Evolutionary conservation across 495 filamentous ascomycete genomes (phyloP).

Genomic region (Opeltia flavorubescens): DNA sequence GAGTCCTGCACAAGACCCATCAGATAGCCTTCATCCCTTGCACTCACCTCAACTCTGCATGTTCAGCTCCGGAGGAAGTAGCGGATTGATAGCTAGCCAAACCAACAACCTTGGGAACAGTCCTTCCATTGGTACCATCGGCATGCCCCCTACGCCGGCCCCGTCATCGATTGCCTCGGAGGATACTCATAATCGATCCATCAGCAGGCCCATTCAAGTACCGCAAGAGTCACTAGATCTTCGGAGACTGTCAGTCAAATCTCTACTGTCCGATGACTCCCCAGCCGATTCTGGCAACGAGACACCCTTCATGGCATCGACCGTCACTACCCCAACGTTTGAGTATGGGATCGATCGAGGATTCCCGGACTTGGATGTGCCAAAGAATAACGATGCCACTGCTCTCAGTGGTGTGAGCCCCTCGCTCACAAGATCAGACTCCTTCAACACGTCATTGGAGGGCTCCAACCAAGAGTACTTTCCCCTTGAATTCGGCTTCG

Average conservation of each 20-base stretch:
- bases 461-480: not conserved
- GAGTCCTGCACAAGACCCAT: constrained; percentile 6
- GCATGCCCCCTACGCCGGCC: constrained; percentile 18
- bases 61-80: constrained; percentile 1
- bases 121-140: constrained; percentile 5
- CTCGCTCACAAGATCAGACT: not conserved
- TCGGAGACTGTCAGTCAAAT: constrained; percentile 28
- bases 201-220: constrained; percentile 2
- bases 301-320: constrained; percentile 4
- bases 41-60: not conserved
- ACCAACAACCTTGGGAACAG: not conserved
- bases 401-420: constrained; percentile 13
- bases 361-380: constrained; percentile 50
- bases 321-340: constrained; percentile 6
- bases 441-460: constrained; percentile 16
- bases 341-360: constrained; percentile 58
- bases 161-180: constrained; percentile 14
- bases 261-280: constrained; percentile 23
- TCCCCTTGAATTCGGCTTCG: constrained; percentile 29
- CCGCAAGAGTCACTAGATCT: constrained; percentile 18
- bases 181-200: constrained; percentile 8
- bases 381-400: constrained; percentile 50
- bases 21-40: not conserved
- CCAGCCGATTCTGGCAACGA: constrained; percentile 7
- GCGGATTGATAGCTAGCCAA: not conserved